phyloP scores from a whole-genome alignment of 2,329 filamentous ascomycete genomes.

The Penicillium janthinellum region DNA sequence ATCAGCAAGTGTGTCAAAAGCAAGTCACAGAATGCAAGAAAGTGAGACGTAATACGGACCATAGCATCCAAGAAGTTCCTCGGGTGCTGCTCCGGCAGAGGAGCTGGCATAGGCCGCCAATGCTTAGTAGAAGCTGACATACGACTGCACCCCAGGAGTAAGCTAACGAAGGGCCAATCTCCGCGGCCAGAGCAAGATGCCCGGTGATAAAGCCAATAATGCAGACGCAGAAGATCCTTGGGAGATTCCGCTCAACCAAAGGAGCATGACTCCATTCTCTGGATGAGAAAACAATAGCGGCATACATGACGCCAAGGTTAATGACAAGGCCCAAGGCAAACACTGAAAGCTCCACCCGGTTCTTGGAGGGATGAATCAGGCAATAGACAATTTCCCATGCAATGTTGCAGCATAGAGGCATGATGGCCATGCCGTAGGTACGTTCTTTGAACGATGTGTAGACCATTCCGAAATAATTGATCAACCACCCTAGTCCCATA shows the following conservation, averaged over 20 bases:
- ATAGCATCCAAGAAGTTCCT: conserved; percentile 4
- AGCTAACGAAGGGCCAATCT: conserved; percentile 2
- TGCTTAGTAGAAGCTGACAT: conserved; percentile 5
- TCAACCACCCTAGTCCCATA: conserved; percentile 22
- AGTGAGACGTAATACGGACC: not conserved
- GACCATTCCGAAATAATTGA: conserved; percentile 9
- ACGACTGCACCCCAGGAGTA: conserved; percentile 6
- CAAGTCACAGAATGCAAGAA: not conserved
- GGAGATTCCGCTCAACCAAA: conserved; percentile 5
- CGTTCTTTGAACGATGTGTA: not conserved
- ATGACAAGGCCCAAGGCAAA: not conserved
- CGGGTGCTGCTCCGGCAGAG: conserved; percentile 8
- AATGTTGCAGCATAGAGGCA: conserved; percentile 12
- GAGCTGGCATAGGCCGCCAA: conserved; percentile 8
- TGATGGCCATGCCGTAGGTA: conserved; percentile 1
- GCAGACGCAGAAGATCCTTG: not conserved
- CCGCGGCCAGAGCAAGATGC: not conserved
- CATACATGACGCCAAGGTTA: conserved; percentile 1
- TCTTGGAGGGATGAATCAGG: conserved; percentile 5
- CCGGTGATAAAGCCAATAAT: not conserved
- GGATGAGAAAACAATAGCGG: not conserved
- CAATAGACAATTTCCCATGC: conserved; percentile 12
- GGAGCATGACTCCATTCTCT: conserved; percentile 8
- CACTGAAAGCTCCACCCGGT: not conserved
- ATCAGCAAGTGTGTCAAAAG: not conserved